Evolutionary conservation across 1,139 yeast genomes (phyloP).

Genomic region (Zygoascus hellenicus): DNA sequence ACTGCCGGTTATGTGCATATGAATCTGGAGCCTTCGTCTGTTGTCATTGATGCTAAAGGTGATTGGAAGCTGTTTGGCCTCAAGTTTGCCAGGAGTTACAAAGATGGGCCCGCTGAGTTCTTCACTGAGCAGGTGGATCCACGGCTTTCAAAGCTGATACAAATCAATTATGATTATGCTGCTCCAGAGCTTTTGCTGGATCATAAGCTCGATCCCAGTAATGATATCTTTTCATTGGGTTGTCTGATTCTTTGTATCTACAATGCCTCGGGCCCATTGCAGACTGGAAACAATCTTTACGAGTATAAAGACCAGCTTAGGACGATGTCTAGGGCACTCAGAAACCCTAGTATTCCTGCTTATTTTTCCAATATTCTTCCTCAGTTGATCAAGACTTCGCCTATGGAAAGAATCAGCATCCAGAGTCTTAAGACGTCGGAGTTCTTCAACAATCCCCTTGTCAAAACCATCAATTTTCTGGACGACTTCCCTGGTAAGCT

Average conservation of each 20-base stretch:
- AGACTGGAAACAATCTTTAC: conserved; percentile 32
- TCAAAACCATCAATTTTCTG: conserved; percentile 73
- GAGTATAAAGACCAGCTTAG: conserved; percentile 33
- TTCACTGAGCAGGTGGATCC: conserved; percentile 64
- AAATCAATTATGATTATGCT: conserved; percentile 63
- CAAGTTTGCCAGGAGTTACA: conserved; percentile 43
- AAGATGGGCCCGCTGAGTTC: conserved; percentile 38
- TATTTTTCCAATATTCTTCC: conserved; percentile 36
- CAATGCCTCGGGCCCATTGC: conserved; percentile 36
- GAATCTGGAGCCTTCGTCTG: conserved; percentile 71
- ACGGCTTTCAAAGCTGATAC: conserved; percentile 66
- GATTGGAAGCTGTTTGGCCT: conserved; percentile 93
- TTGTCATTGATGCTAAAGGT: conserved; percentile 73
- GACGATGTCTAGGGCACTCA: conserved; percentile 36
- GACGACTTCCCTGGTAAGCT: conserved; percentile 81
- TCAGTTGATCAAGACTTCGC: conserved; percentile 38
- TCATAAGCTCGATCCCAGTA: conserved; percentile 53
- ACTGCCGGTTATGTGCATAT: conserved; percentile 71
- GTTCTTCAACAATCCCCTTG: conserved; percentile 72
- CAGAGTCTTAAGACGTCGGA: conserved; percentile 50
- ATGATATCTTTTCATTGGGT: conserved; percentile 82
- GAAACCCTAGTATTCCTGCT: conserved; percentile 37
- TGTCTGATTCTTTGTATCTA: conserved; percentile 65
- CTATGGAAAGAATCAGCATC: conserved; percentile 40
- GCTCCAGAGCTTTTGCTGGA: conserved; percentile 71